These are phyloP conservation scores for Pythium apleroticum DNA, from an alignment of 352 stramenopile species.

Conservation along the genomic window DNA sequence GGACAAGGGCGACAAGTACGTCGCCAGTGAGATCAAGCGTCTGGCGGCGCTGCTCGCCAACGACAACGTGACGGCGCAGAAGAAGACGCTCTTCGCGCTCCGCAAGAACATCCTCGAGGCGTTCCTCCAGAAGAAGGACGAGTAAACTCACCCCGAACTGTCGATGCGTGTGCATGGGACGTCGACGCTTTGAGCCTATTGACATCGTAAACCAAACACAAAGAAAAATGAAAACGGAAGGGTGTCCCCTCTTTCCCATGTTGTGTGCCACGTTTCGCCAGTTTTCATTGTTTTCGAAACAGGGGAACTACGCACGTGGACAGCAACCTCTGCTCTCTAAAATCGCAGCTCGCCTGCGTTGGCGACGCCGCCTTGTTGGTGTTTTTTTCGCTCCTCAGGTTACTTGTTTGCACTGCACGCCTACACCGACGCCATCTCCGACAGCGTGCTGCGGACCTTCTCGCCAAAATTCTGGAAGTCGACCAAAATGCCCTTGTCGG, in stretches of 20 bases:
- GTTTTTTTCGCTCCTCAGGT: not conserved
- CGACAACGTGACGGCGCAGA: conserved; percentile 78
- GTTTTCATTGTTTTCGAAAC: not conserved
- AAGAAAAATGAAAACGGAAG: not conserved
- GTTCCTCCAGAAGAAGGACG: conserved; percentile 50
- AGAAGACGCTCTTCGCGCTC: conserved; percentile 89
- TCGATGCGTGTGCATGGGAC: not conserved
- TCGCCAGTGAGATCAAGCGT: conserved; percentile 81
- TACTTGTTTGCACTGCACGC: not conserved
- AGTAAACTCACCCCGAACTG: conserved; percentile 19
- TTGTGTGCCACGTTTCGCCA: not conserved
- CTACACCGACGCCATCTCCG: conserved; percentile 84
- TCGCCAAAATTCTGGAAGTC: conserved; percentile 81
- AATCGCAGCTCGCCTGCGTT: not conserved
- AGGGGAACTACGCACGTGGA: not conserved
- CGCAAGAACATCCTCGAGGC: conserved; percentile 90
- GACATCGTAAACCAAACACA: not conserved
- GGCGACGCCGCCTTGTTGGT: not conserved
- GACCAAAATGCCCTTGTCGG: conserved; percentile 67
- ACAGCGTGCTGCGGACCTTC: conserved; percentile 80
- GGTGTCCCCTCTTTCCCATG: not conserved
- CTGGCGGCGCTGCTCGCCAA: conserved; percentile 77
- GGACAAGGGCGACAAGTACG: conserved; percentile 82
- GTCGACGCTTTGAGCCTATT: too few relatives aligned
- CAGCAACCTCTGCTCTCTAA: not conserved